phyloP scores from a whole-genome alignment of 306 rosid genomes.

The Comarum palustre region DNA sequence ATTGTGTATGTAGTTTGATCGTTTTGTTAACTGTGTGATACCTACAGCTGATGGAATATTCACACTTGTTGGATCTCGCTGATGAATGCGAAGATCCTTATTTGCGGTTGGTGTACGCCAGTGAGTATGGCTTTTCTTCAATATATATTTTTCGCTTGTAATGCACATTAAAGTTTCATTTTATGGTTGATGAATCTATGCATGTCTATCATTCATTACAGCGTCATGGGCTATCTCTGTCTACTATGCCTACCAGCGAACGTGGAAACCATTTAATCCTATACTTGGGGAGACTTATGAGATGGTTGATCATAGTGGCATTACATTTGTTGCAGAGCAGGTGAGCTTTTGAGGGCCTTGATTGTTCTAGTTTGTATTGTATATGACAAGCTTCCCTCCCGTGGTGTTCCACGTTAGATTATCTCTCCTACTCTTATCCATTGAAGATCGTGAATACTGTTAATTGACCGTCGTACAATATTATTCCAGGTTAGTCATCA shows the following conservation, averaged over 20 bases:
- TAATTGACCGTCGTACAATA: neutral
- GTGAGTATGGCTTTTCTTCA: slow-evolving; percentile 43
- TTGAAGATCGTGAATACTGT: slow-evolving; percentile 7
- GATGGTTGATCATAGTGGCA: slow-evolving; percentile 65
- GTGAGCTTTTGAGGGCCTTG: slow-evolving; percentile 38
- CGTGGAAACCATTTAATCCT: slow-evolving; percentile 98
- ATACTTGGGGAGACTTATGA: slow-evolving; percentile 96
- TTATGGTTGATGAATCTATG: neutral
- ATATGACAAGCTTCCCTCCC: neutral
- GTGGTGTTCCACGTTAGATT: slow-evolving; percentile 3
- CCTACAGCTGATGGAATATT: slow-evolving; percentile 85
- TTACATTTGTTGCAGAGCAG: slow-evolving; percentile 85
- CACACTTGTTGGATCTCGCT: slow-evolving; percentile 73
- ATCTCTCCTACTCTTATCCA: neutral
- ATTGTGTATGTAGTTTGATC: slow-evolving; percentile 2
- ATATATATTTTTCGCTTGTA: neutral
- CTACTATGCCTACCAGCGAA: slow-evolving; percentile 85
- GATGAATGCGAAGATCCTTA: slow-evolving; percentile 88
- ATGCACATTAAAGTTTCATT: neutral
- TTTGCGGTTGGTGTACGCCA: slow-evolving; percentile 66
- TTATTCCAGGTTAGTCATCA: slow-evolving; percentile 82
- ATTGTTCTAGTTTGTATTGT: neutral
- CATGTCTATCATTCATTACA: slow-evolving; percentile 29
- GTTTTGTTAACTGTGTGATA: slow-evolving; percentile 22
- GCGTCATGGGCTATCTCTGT: slow-evolving; percentile 96